Percentiles rank a stretch among this genome's conserved stretches.
Evolutionary conservation across 768 basidiomycete genomes (phyloP).

Genomic region (Nidula microcarpa): DNA sequence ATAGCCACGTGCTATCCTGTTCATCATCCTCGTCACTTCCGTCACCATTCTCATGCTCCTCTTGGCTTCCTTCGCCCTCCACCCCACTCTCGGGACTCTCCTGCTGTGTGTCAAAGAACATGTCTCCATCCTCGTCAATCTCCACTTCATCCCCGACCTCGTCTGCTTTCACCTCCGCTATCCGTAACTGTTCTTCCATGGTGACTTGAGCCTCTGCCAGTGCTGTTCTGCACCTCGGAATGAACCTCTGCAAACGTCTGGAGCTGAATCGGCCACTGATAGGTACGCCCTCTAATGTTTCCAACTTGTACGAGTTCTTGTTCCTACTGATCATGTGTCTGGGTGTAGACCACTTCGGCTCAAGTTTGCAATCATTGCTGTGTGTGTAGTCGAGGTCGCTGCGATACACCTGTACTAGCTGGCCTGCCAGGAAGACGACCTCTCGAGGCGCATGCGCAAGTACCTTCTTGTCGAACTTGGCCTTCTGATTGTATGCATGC

Average conservation of each 20-base stretch:
- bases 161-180: too few relatives aligned
- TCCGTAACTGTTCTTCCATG: too few relatives aligned
- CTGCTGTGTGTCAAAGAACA: too few relatives aligned
- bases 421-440: conserved; percentile 15
- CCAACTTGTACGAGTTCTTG: conserved; percentile 13
- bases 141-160: too few relatives aligned
- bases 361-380: conserved; percentile 3
- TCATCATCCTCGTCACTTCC: too few relatives aligned
- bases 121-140: too few relatives aligned
- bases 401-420: conserved; percentile 10
- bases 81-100: too few relatives aligned
- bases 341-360: conserved; percentile 10
- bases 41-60: too few relatives aligned
- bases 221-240: background rate
- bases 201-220: conserved; percentile 1
- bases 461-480: conserved; percentile 19
- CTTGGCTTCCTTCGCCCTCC: too few relatives aligned
- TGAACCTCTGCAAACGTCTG: background rate
- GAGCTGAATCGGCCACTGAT: background rate
- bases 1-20: too few relatives aligned
- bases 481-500: conserved; percentile 19
- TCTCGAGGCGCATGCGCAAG: conserved; percentile 5
- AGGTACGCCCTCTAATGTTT: conserved; percentile 4
- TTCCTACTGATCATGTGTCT: conserved; percentile 1
- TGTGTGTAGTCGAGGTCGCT: conserved; percentile 9